Base-by-base conservation (phyloP, 2,329 filamentous ascomycete species). In the Alternaria viburni region DNA sequence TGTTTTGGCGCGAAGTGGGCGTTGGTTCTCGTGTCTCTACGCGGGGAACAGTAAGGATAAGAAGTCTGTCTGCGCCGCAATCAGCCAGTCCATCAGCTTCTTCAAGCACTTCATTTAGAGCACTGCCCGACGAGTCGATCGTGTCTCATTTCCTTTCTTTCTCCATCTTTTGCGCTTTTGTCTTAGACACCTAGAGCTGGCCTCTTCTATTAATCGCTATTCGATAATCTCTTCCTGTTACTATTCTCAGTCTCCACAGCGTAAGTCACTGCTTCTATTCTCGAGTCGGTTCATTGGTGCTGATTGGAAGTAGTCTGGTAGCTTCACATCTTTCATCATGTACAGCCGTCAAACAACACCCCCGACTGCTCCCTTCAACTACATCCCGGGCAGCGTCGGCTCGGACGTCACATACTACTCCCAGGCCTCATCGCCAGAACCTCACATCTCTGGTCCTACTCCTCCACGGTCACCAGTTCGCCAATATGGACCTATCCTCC, bases 401-500 rank as follows among this genome's bases (percentile, higher is more conserved):
- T 79, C 90, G 69, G 87, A 89, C 66, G 82, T 88, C 74, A 91
- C 80, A 67, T 83, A 81, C 69, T 84, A 89, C 83, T 91, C 90
- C 56, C 85, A 87, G 73, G 86, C 91, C 78, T 92, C 90, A 47
- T 88, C 87, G 32, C 87, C 87, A 46, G 91, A 91, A 77, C 84
- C 89, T 71, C 86, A 87, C 82, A 91, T 90, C 19, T 85, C 87
- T 69, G 84, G 88, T 71, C 91, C 89, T 57, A 93, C 91, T 12
- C 91, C 92, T 57, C 86, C 86, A 57, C 85, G 87, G 67, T 91
- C 91, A 32, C 91, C 92, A 64, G 87, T 94, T 71, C 87, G 90
- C 65, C 90, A 93, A 65, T 90, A 93, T 81, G 92, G 93, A 56
- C 92, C 93, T 55, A 84, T 93, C 52, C 84, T 97, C 63, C 85